These are phyloP conservation scores for Boletus edulis DNA, from an alignment of 768 basidiomycete species.

Conservation along the genomic window DNA sequence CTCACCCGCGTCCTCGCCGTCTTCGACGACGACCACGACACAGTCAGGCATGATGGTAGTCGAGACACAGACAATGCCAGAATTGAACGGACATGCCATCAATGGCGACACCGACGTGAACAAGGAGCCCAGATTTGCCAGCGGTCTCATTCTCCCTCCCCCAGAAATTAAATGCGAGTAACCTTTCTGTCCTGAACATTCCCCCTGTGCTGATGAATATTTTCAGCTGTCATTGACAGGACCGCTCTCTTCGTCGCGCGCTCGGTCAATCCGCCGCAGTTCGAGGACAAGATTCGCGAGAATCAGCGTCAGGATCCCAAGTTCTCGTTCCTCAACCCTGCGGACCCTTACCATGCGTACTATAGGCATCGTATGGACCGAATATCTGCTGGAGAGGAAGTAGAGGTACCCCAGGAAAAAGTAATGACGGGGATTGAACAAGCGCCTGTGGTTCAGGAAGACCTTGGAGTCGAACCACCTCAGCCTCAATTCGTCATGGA, in stretches of 20 bases:
- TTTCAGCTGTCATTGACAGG: constrained; percentile 87
- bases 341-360: constrained; percentile 98
- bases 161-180: constrained; percentile 87
- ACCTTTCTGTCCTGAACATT: neutral
- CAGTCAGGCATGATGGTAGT: constrained; percentile 43
- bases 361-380: constrained; percentile 91
- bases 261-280: constrained; percentile 88
- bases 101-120: constrained; percentile 42
- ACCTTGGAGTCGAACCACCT: constrained; percentile 75
- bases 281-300: constrained; percentile 97
- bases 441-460: constrained; percentile 41
- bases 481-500: constrained; percentile 80
- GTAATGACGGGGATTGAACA: constrained; percentile 35
- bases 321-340: constrained; percentile 97
- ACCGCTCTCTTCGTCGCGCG: constrained; percentile 90
- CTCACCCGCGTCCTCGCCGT: neutral
- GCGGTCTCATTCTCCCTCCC: constrained; percentile 91
- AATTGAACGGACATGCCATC: constrained; percentile 41
- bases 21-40: constrained; percentile 26
- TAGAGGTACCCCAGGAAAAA: constrained; percentile 54
- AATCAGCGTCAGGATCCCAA: constrained; percentile 95
- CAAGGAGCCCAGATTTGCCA: constrained; percentile 57
- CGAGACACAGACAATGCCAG: constrained; percentile 37
- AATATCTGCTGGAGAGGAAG: constrained; percentile 69
- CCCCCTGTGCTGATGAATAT: constrained; percentile 5